Conservation (phyloP, 2,329 filamentous ascomycete genomes). For the Tolypocladium amazonense region DNA sequence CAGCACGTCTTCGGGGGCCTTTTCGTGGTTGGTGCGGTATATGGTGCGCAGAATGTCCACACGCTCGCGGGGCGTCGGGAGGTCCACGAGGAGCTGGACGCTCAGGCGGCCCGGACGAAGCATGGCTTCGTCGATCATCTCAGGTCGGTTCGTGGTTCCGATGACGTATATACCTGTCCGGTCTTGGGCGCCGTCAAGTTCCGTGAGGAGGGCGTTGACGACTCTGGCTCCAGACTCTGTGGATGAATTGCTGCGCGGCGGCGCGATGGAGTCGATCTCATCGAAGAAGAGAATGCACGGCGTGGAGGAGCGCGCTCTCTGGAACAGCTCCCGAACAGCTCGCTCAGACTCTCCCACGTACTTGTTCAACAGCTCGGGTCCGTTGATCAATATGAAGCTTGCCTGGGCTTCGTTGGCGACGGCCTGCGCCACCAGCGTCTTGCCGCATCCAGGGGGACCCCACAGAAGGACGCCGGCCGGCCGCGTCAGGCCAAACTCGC, state of each 20-base stretch:
- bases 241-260: conserved; percentile 65
- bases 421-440: conserved; percentile 91
- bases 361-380: conserved; percentile 92
- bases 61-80: conserved; percentile 69
- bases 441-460: conserved; percentile 94
- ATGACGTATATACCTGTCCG: conserved; percentile 87
- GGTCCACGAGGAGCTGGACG: conserved; percentile 77
- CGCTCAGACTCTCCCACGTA: conserved; percentile 95
- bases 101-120: conserved; percentile 83
- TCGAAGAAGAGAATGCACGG: conserved; percentile 98
- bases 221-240: conserved; percentile 80
- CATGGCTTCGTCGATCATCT: conserved; percentile 95
- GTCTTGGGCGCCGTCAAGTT: conserved; percentile 76
- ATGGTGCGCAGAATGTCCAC: conserved; percentile 74
- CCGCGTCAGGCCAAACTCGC: conserved; percentile 64
- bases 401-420: conserved; percentile 92
- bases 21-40: conserved; percentile 32
- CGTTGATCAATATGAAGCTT: conserved; percentile 97
- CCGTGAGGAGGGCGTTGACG: conserved; percentile 89
- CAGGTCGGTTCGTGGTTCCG: conserved; percentile 86
- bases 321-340: conserved; percentile 84
- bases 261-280: conserved; percentile 87
- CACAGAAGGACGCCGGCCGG: conserved; percentile 87
- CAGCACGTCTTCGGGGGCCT: conserved; percentile 31
- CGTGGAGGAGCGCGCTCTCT: conserved; percentile 71